Base-by-base conservation (phyloP, 2,329 filamentous ascomycete genomes). In the Coniochaeta sp. region DNA sequence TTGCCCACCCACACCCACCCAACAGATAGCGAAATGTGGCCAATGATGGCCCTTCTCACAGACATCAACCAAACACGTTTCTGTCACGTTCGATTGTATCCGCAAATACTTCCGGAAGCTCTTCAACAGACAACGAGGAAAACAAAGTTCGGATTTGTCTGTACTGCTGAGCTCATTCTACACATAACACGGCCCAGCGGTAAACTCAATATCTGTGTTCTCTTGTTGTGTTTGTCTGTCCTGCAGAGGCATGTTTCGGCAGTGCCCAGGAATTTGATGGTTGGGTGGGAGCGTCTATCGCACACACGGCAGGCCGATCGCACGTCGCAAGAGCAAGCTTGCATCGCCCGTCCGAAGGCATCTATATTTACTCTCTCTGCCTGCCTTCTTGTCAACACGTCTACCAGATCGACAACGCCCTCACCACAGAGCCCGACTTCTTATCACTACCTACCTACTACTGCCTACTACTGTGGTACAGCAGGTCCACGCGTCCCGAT, bases 291-390 rank as follows among this genome's bases (percentile, higher is more conserved):
- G 38, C 38, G 38, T 26, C 38, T 42, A 42, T 42, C 38, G 38
- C 38, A 42, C n/a, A n/a, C 38, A 42, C 38, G 38, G 38, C 38
- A 42, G 38, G 38, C 38, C 38, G 38, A 42, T 42, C 38, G 38
- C 38, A 42, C 38, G 38, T 42, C 38, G 38, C 38, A 42, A 42
- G 38, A 42, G 18, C 18, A 24, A 24, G 22, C n/a, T n/a, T n/a
- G n/a, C n/a, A n/a, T n/a, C n/a, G n/a, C n/a, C n/a, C n/a, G n/a
- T n/a, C n/a, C n/a, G n/a, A n/a, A n/a, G n/a, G n/a, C n/a, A n/a
- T n/a, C n/a, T n/a, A n/a, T n/a, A n/a, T n/a, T n/a, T n/a, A n/a
- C n/a, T n/a, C n/a, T n/a, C n/a, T n/a, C n/a, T n/a, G n/a, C n/a
- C n/a, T n/a, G n/a, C n/a, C n/a, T n/a, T n/a, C n/a, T n/a, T n/a